phyloP scores from a whole-genome alignment of 2,329 filamentous ascomycete species.

The Diaporthe australafricana region DNA sequence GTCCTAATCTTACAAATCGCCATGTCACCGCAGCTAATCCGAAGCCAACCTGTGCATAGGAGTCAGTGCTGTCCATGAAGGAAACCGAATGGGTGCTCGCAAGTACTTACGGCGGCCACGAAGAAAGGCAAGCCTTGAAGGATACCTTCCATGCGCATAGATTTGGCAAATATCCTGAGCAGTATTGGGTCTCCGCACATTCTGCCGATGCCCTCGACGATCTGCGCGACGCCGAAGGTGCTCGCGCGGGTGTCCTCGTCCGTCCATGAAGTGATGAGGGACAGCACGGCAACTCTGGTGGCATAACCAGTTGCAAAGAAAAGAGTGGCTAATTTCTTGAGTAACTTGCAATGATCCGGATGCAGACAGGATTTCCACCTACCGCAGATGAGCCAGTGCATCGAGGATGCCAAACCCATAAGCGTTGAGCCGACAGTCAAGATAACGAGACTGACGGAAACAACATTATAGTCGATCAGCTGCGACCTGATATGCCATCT shows the following conservation, averaged over 20 bases:
- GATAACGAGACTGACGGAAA: conserved; percentile 33
- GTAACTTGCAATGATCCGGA: background rate
- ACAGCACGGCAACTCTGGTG: conserved; percentile 36
- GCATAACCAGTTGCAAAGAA: conserved; percentile 36
- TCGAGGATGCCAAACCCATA: conserved; percentile 35
- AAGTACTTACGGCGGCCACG: conserved; percentile 32
- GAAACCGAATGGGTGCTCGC: background rate
- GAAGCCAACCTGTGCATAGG: conserved; percentile 24
- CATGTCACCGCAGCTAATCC: conserved; percentile 29
- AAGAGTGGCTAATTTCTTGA: conserved; percentile 27
- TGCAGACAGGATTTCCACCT: background rate
- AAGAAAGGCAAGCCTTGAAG: conserved; percentile 33
- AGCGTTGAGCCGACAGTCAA: conserved; percentile 27
- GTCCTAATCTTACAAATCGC: conserved; percentile 29
- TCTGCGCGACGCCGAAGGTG: conserved; percentile 34
- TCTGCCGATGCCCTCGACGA: conserved; percentile 34
- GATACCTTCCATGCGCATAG: conserved; percentile 28
- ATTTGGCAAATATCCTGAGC: conserved; percentile 32
- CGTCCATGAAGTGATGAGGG: conserved; percentile 34
- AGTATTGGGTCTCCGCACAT: conserved; percentile 36
- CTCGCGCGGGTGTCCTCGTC: conserved; percentile 36
- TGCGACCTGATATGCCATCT: conserved; percentile 31
- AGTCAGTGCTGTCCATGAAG: background rate
- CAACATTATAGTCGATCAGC: conserved; percentile 37
- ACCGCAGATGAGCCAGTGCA: conserved; percentile 33